Evolutionary conservation across 1,284 basidiomycete species (phyloP).

Genomic region (Irpex sp.): DNA sequence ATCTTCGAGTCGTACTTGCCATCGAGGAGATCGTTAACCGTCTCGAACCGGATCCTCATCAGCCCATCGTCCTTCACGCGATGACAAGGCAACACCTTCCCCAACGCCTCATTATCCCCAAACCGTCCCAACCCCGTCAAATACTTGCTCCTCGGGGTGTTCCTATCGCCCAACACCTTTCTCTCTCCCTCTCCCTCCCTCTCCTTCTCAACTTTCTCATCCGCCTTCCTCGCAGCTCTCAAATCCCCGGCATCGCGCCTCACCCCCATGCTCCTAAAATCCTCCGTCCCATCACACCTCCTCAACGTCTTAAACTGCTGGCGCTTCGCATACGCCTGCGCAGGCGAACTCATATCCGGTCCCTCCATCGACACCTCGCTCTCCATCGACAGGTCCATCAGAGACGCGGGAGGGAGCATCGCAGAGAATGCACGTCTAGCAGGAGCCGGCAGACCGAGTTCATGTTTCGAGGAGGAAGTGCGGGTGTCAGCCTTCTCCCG

Average conservation of each 20-base stretch:
- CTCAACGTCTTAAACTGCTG: slow-evolving; percentile 72
- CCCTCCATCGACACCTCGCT: slow-evolving; percentile 32
- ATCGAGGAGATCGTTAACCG: slow-evolving; percentile 76
- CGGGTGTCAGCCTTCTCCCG: slow-evolving; percentile 15
- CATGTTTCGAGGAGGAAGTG: neutral
- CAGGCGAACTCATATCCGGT: slow-evolving; percentile 68
- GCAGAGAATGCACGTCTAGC: slow-evolving; percentile 74
- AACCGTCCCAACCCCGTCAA: slow-evolving; percentile 56
- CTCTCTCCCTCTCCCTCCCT: slow-evolving; percentile 14
- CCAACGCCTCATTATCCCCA: slow-evolving; percentile 88
- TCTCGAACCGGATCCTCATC: slow-evolving; percentile 83
- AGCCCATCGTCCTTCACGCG: slow-evolving; percentile 92
- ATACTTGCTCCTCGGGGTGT: slow-evolving; percentile 31
- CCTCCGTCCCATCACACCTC: slow-evolving; percentile 74
- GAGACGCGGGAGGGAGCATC: slow-evolving; percentile 49
- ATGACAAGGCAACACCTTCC: slow-evolving; percentile 93
- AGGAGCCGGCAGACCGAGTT: slow-evolving; percentile 28
- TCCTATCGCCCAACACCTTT: slow-evolving; percentile 22
- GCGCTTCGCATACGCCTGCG: slow-evolving; percentile 70
- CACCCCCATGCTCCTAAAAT: slow-evolving; percentile 61
- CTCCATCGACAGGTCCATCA: slow-evolving; percentile 26
- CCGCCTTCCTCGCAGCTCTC: slow-evolving; percentile 40
- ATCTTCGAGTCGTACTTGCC: slow-evolving; percentile 69
- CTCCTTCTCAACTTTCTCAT: neutral
- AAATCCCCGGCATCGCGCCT: slow-evolving; percentile 24